These are phyloP conservation scores for Starmerella cellae DNA, from an alignment of 805 yeast species.

Conservation along the genomic window DNA sequence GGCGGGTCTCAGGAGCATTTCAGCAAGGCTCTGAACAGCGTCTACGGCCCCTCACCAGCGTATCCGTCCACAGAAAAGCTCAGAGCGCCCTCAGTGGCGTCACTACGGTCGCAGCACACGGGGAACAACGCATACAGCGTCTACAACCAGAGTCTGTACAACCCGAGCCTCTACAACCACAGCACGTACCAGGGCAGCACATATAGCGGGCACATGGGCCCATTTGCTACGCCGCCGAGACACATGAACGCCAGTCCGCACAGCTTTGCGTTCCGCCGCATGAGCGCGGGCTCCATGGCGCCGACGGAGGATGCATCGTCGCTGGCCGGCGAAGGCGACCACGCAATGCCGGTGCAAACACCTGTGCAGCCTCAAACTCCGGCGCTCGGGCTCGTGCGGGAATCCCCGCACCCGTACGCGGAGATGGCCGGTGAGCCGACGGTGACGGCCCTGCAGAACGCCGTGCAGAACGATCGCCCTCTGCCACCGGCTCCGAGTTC, in stretches of 20 bases:
- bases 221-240: slow-evolving; percentile 16
- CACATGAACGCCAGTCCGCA: background rate
- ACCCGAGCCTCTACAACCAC: slow-evolving; percentile 1
- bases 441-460: background rate
- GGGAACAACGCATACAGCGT: background rate
- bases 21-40: slow-evolving; percentile 20
- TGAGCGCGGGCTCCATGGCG: background rate
- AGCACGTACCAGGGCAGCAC: slow-evolving; percentile 1
- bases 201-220: slow-evolving; percentile 3
- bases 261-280: slow-evolving; percentile 1
- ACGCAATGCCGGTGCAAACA: background rate
- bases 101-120: background rate
- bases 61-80: slow-evolving; percentile 17
- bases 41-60: slow-evolving; percentile 17
- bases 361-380: background rate
- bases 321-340: background rate
- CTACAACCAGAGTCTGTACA: no score
- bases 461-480: background rate
- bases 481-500: slow-evolving; percentile 4
- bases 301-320: background rate
- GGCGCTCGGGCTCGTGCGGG: slow-evolving; percentile 6
- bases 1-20: slow-evolving; percentile 21
- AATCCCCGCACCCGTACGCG: slow-evolving; percentile 13
- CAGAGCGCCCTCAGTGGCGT: slow-evolving; percentile 9
- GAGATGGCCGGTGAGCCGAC: slow-evolving; percentile 10